Base-by-base conservation (phyloP, 2,329 filamentous ascomycete genomes). In the Aspergillus persii region DNA sequence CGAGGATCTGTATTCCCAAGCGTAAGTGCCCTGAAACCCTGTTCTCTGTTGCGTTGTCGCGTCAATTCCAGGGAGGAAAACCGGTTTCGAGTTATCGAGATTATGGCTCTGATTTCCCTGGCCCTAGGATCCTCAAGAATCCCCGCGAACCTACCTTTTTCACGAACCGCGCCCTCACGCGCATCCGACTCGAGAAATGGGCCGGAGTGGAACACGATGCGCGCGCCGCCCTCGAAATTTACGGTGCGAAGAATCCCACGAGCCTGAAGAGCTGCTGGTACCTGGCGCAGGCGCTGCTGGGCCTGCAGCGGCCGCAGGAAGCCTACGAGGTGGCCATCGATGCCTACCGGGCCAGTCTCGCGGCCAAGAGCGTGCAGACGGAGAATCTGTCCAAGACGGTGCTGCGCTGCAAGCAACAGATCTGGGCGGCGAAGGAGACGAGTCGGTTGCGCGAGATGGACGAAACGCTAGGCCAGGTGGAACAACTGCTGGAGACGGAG, bases 91-190 rank as follows among this genome's bases (percentile, higher is more conserved):
- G 7, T 2, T n/a, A 41, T 15, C n/a, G 36, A 23, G 18, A 41
- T 12, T 6, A 41, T 41, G 15, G 6, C 36, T 41, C 36, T 41
- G 36, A 33, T 47, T 60, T 36, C 59, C 26, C 4, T 8, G 15
- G 30, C 46, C 9, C 31, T 66, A 91, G 88, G 46, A 92, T 96
- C 67, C 86, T 90, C 68, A 86, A 87, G 71, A 91, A 96, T 75
- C 84, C 90, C 3, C 83, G 81, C 57, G 95, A 96, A 71, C 86
- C 89, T 1, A 81, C 89, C 31, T 84, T 96, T 53, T 97, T 92
- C 77, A 94, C 92, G 44, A 98, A 97, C 77, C 90, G 93, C 56
- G 91, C 92, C 54, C 89, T 96, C 77, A 87, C 89, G 3, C 86
- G 92, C 46, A 81, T 95, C 59, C 90, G 89, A 76, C 83, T 96